Evolutionary conservation across 176 grass and related monocot species (phyloP), one percentile per base, ranked within the genome.

Genomic region (Saccharum spontaneum): DNA sequence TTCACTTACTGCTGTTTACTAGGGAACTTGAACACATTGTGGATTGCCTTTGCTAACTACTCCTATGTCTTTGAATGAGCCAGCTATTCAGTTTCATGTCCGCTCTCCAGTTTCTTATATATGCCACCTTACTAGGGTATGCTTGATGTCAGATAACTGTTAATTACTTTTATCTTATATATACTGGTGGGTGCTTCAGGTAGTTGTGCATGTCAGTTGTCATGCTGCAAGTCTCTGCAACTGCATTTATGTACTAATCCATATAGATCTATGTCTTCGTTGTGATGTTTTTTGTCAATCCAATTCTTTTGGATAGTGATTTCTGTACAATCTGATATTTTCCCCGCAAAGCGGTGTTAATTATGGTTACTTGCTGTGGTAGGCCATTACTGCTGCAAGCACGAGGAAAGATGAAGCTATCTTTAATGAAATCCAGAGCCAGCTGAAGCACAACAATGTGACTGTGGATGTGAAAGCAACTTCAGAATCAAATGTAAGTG

Each of bases 391-490:
- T 49, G 69, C 73, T 84, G 71, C 82, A 28, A 72, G 91, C 69
- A 88, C 85, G n/a, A 94, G 86, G 87, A 91, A 88, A 84, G 77
- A 90, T 90, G 91, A 92, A 48, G 49, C 80, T 74, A 54, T 97
- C 67, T 88, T 88, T 64, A 57, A 26, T 13, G 91, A 97, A 69
- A 84, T 97, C 49, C 86, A 88, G 80, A 94, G 82, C 75, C 87
- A 97, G 80, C 52, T 97, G 77, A 94, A 84, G 89, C 80, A 78
- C 61, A 76, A 94, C 43, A 94, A 68, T 40, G 45, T 80, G 40
- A 90, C 79, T 14, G 79, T 97, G 73, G 94, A 88, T 87, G 89
- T 94, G 75, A 94, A 91, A 88, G 92, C 87, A 88, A 92, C 88
- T 76, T 94, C 94, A 63, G 87, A 92, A 52, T 97, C 94, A 73